Conservation (phyloP, 331 rosid species). For the Arachis monticola region DNA sequence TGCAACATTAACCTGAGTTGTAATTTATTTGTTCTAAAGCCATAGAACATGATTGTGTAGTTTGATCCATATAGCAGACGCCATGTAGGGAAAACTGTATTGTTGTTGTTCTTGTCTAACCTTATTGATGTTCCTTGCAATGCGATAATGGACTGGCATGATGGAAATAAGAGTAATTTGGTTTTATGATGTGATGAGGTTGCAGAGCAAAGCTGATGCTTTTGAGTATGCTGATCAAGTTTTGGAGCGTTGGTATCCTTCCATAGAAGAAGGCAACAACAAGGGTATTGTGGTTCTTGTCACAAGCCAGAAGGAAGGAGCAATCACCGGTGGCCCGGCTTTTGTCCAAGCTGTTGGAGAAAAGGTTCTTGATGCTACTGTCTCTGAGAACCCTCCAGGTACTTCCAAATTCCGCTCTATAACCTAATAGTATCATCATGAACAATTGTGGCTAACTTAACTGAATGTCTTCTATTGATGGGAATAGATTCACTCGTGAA, state of each 20-base stretch:
- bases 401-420: conserved; percentile 25
- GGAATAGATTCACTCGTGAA: too few species aligned
- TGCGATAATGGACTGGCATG: background rate
- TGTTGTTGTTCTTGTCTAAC: background rate
- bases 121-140: conserved; percentile 3
- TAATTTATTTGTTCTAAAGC: background rate
- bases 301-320: conserved; percentile 99
- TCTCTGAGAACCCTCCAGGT: conserved; percentile 96
- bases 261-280: conserved; percentile 82
- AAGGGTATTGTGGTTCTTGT: conserved; percentile 93
- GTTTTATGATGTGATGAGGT: conserved; percentile 24
- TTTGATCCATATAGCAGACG: background rate
- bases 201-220: conserved; percentile 98
- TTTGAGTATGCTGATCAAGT: conserved; percentile 98
- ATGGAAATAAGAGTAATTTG: conserved; percentile 18
- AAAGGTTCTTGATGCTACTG: conserved; percentile 83
- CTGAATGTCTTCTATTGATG: too few species aligned
- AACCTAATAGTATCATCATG: background rate
- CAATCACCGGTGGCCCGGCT: conserved; percentile 96
- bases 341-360: conserved; percentile 95
- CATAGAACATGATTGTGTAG: background rate
- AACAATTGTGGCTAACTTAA: background rate
- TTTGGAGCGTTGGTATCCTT: conserved; percentile 95
- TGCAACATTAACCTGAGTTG: too few species aligned
- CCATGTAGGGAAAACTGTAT: background rate